Evolutionary conservation across 192 early-diverging fungal species (phyloP), one percentile per base, ranked within the genome.

Genomic region (Geranomyces michiganensis): DNA sequence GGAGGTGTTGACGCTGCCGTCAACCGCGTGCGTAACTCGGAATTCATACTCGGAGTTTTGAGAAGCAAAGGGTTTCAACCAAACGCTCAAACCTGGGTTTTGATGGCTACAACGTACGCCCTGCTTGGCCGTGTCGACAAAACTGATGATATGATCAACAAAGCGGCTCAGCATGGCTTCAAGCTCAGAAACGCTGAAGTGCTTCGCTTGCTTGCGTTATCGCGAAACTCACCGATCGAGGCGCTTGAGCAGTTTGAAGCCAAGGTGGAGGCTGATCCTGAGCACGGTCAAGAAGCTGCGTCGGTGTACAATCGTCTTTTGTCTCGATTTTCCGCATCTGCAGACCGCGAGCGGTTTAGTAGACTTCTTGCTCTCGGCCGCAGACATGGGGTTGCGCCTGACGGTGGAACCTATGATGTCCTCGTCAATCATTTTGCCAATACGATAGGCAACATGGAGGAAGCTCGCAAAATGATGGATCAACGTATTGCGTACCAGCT

Each of bases 321-420:
- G 0, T 6, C 59, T 22, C 24, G 7, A 53, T 53, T 24, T 26
- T 53, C 51, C 15, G 24, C 6, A 53, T 4, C 51, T n/a, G 19
- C 24, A 24, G 51, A 53, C 24, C n/a, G 24, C 24, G 51, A n/a
- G n/a, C n/a, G 51, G 7, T 53, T 53, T 15, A 53, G n/a, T 17
- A 26, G n/a, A n/a, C 19, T 26, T 3, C 21, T 32, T 15, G 31
- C 15, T 19, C 46, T 51, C n/a, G 62, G 47, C 29, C 67, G 68
- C 17, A 29, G 46, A 43, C 44, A 44, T 36, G 47, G 30, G n/a
- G 21, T 72, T 10, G 24, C 22, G 27, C 71, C 71, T 4, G 71
- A 72, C 36, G 71, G 71, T 21, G 48, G 26, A 6, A 72, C 71
- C 5, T 72, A 53, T 27, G 71, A 72, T 36, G 26, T 53, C 29